phyloP scores from a whole-genome alignment of 2,329 filamentous ascomycete species.

The Fusarium ambrosium region DNA sequence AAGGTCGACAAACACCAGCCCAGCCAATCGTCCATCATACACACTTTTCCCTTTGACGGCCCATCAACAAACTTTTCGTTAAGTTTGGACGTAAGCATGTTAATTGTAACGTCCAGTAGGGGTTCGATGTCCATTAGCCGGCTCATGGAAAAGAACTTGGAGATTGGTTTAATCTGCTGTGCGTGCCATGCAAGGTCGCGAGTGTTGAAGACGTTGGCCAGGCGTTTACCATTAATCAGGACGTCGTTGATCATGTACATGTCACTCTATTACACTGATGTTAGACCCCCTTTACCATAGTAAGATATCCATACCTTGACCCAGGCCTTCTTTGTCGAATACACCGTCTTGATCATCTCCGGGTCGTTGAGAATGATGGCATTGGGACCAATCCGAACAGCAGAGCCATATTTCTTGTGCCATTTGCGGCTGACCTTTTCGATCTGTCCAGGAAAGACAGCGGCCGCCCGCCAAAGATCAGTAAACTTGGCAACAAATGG shows the following conservation, averaged over 20 bases:
- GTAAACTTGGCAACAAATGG: neutral
- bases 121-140: neutral
- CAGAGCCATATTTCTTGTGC: neutral
- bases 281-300: neutral
- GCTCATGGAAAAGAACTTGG: conserved; percentile 6
- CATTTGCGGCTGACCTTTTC: neutral
- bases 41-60: neutral
- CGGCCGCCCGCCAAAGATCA: neutral
- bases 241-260: conserved; percentile 5
- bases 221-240: neutral
- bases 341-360: neutral
- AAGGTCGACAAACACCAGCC: neutral
- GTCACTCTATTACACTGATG: neutral
- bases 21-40: conserved; percentile 4
- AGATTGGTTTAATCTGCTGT: neutral
- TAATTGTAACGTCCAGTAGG: neutral
- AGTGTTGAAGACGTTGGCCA: neutral
- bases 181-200: neutral
- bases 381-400: neutral
- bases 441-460: neutral
- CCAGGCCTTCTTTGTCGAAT: conserved; percentile 1
- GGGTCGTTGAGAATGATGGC: neutral
- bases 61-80: neutral
- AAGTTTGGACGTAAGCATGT: neutral
- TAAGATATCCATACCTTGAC: neutral